Conservation (phyloP, 768 basidiomycete species). For the Daedaleopsis nitida region DNA sequence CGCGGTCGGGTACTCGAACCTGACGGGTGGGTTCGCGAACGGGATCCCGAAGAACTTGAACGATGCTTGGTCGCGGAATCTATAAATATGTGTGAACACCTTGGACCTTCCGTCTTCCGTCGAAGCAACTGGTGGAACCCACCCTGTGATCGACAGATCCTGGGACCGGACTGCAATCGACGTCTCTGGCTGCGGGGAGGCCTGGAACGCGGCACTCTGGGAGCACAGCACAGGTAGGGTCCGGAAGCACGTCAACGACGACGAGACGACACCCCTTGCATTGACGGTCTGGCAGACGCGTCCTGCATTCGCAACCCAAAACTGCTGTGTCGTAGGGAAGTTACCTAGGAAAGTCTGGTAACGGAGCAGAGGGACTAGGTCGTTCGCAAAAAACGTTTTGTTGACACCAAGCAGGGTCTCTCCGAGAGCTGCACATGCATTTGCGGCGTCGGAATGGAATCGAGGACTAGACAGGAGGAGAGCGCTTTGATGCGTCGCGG, state of each 20-base stretch:
- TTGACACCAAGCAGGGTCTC: slow-evolving; percentile 27
- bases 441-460: slow-evolving; percentile 13
- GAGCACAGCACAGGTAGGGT: slow-evolving; percentile 28
- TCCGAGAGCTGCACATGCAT: slow-evolving; percentile 23
- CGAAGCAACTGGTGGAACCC: not conserved
- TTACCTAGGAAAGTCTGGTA: slow-evolving; percentile 25
- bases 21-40: slow-evolving; percentile 44
- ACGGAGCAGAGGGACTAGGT: slow-evolving; percentile 24
- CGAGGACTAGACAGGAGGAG: slow-evolving; percentile 21
- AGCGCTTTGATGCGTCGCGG: slow-evolving; percentile 22
- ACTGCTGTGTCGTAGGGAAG: slow-evolving; percentile 19
- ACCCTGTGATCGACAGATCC: slow-evolving; percentile 29
- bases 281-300: slow-evolving; percentile 25
- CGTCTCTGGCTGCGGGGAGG: slow-evolving; percentile 14
- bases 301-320: slow-evolving; percentile 24
- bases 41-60: slow-evolving; percentile 57
- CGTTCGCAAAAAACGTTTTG: slow-evolving; percentile 22
- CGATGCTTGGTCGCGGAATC: slow-evolving; percentile 47
- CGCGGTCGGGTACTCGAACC: slow-evolving; percentile 45
- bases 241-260: slow-evolving; percentile 16
- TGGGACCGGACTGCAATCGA: slow-evolving; percentile 23
- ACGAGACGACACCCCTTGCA: slow-evolving; percentile 21
- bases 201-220: slow-evolving; percentile 22
- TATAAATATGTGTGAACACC: slow-evolving; percentile 15
- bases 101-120: not conserved